phyloP scores from a whole-genome alignment of 2,329 filamentous ascomycete species.

The Aspergillus unguis region DNA sequence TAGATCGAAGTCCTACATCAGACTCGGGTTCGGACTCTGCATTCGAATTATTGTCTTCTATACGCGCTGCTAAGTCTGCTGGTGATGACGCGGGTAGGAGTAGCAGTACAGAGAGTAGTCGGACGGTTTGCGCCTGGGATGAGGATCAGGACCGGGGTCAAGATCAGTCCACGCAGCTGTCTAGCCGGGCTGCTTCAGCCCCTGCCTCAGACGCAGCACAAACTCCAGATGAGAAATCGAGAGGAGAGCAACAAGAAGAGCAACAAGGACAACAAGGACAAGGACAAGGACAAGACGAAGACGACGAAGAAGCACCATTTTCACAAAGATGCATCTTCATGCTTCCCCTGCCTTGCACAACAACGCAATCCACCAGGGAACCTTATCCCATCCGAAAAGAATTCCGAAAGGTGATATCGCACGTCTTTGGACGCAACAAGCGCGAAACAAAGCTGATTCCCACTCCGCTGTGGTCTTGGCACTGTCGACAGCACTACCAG shows the following conservation, averaged over 20 bases:
- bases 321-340: conserved; percentile 16
- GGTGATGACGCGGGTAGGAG: too few relatives aligned
- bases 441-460: conserved; percentile 69
- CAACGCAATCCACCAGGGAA: neutral
- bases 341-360: neutral
- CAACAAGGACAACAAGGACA: neutral
- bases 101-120: too few relatives aligned
- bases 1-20: too few relatives aligned
- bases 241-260: neutral
- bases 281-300: neutral
- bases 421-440: conserved; percentile 82
- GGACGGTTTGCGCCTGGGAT: too few relatives aligned
- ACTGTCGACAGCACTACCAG: conserved; percentile 81
- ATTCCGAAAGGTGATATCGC: conserved; percentile 70
- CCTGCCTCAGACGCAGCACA: too few relatives aligned
- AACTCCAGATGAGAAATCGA: too few relatives aligned
- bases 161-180: too few relatives aligned
- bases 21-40: too few relatives aligned
- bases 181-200: too few relatives aligned
- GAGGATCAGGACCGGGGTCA: too few relatives aligned
- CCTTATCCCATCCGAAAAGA: conserved; percentile 31
- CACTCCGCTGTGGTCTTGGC: conserved; percentile 67
- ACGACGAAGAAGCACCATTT: neutral
- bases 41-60: too few relatives aligned
- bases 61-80: too few relatives aligned